These are phyloP conservation scores for Penicillium sp. DNA, from an alignment of 2,329 filamentous ascomycete genomes.

Conservation along the genomic window DNA sequence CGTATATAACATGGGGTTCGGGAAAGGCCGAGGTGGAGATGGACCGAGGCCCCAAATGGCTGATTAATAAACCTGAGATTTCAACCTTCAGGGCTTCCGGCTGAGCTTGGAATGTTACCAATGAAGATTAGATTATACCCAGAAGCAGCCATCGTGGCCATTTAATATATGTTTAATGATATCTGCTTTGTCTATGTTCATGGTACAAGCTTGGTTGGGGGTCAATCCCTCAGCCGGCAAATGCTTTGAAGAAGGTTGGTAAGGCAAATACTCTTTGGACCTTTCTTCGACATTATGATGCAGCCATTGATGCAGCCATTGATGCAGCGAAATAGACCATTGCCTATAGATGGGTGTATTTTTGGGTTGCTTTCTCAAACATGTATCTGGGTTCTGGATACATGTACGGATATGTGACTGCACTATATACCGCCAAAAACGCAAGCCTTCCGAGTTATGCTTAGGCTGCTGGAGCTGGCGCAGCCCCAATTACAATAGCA, in stretches of 20 bases:
- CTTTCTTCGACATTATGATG: slow-evolving; percentile 21
- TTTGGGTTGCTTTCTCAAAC: too few relatives aligned
- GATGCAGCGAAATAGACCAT: neutral
- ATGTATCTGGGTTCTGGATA: too few relatives aligned
- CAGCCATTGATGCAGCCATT: neutral
- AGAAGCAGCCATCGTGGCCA: too few relatives aligned
- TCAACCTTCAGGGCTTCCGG: too few relatives aligned
- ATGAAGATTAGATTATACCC: too few relatives aligned
- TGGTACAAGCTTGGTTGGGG: slow-evolving; percentile 24
- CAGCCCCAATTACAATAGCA: slow-evolving; percentile 53
- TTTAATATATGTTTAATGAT: neutral
- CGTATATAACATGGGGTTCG: slow-evolving; percentile 8
- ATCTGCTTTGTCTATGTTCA: slow-evolving; percentile 35
- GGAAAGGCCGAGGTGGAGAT: slow-evolving; percentile 19
- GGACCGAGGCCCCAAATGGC: slow-evolving; percentile 27
- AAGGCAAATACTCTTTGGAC: slow-evolving; percentile 23
- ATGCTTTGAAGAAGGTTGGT: slow-evolving; percentile 33
- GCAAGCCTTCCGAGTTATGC: neutral
- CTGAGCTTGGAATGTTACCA: too few relatives aligned
- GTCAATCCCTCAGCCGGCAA: slow-evolving; percentile 30
- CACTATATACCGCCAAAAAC: neutral
- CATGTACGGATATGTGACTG: too few relatives aligned
- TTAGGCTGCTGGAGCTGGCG: neutral
- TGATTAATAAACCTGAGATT: neutral
- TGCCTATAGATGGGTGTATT: neutral